Percentiles rank a stretch among this genome's conserved stretches.
Evolutionary conservation across 495 filamentous ascomycete genomes (phyloP).

Genomic region (Bryoglossum gracile): DNA sequence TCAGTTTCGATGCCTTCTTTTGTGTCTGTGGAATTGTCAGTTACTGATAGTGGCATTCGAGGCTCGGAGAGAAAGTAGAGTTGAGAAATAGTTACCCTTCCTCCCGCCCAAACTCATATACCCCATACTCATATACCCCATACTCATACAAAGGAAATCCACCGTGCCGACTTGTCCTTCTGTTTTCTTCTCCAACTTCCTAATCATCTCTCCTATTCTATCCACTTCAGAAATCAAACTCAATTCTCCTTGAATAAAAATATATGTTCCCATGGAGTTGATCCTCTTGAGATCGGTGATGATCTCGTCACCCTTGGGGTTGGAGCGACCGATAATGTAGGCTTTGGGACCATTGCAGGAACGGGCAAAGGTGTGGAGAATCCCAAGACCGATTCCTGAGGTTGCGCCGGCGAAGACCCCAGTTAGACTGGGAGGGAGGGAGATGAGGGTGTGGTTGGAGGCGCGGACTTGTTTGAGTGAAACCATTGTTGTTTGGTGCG

Average conservation of each 20-base stretch:
- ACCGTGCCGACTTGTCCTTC: too few species aligned
- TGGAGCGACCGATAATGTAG: constrained; percentile 36
- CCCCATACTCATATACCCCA: constrained; percentile 21
- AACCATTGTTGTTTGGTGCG: constrained; percentile 11
- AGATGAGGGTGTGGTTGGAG: not conserved
- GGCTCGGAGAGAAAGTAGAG: not conserved
- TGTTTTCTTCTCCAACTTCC: constrained; percentile 1
- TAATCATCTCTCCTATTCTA: constrained; percentile 20
- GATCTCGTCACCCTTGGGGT: constrained; percentile 26
- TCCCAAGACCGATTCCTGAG: constrained; percentile 31
- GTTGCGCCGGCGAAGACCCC: constrained; percentile 32
- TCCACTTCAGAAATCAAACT: constrained; percentile 16
- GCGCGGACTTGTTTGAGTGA: constrained; percentile 3
- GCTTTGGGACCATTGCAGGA: constrained; percentile 24
- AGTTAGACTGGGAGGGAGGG: constrained; percentile 2
- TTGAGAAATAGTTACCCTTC: constrained; percentile 1
- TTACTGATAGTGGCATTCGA: not conserved
- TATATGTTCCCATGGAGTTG: constrained; percentile 9
- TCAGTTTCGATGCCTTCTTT: constrained; percentile 20
- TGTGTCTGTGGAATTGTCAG: constrained; percentile 13
- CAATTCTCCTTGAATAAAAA: constrained; percentile 19
- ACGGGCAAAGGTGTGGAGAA: constrained; percentile 29
- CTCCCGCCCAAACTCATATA: constrained; percentile 9
- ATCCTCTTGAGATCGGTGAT: constrained; percentile 25
- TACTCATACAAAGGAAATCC: constrained; percentile 20